A percentile compares a stretch with the other conserved stretches of the same genome.
Conservation (phyloP, 2,329 filamentous ascomycete genomes). For the Triangularia verruculosa region DNA sequence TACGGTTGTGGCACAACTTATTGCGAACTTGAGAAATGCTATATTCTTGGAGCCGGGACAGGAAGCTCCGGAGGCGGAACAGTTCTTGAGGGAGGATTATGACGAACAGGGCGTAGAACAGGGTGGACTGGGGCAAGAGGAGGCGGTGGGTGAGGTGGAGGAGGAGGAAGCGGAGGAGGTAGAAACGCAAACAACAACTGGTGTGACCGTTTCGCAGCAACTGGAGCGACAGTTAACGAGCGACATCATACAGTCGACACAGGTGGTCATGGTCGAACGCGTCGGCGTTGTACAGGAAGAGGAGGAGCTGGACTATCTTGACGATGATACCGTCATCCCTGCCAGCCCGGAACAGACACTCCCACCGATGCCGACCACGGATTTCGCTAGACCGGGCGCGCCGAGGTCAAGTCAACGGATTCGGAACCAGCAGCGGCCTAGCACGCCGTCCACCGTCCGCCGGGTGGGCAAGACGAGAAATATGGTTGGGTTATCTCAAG, state of each 20-base stretch:
- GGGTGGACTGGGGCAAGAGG: conserved; percentile 10
- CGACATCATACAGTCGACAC: conserved; percentile 37
- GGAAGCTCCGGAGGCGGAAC: conserved; percentile 4
- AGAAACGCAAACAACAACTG: neutral
- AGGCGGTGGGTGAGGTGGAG: conserved; percentile 2
- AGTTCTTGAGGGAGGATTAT: conserved; percentile 20
- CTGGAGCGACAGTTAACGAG: conserved; percentile 50
- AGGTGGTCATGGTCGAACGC: conserved; percentile 16
- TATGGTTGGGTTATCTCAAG: conserved; percentile 41
- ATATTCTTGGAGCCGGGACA: conserved; percentile 38
- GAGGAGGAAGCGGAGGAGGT: neutral
- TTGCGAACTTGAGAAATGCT: conserved; percentile 55
- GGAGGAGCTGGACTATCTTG: neutral
- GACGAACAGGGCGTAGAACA: conserved; percentile 30
- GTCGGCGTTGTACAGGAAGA: neutral
- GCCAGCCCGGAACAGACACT: conserved; percentile 32
- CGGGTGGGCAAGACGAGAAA: conserved; percentile 4
- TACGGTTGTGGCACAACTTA: conserved; percentile 54
- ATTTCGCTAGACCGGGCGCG: conserved; percentile 9
- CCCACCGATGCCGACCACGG: neutral
- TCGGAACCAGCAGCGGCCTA: conserved; percentile 10
- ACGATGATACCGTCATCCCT: conserved; percentile 32
- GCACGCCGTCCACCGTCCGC: conserved; percentile 6
- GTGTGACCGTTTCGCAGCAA: conserved; percentile 47
- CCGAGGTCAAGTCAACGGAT: conserved; percentile 20